Base-by-base conservation (phyloP, 2,329 filamentous ascomycete genomes). In the Nemania diffusa region DNA sequence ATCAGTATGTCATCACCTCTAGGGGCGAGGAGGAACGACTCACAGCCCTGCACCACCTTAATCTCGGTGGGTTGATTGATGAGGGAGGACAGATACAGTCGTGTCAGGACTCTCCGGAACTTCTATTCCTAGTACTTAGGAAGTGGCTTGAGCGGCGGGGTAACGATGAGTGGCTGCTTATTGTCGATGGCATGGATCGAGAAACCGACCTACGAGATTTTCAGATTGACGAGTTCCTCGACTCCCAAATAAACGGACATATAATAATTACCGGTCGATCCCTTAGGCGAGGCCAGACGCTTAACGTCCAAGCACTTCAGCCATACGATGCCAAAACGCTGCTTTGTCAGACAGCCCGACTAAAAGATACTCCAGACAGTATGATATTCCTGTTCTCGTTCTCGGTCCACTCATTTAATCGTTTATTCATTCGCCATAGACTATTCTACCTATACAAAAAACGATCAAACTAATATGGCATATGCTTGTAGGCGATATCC, bases 81-180 rank as follows among this genome's bases (percentile, higher is more conserved):
- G 50, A 53, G 29, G 50, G 34, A 7, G 50, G 50, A 1, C 50
- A 15, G 9, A n/a, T 34, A 8, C 50, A 53, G 24, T 53, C 50
- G 7, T 53, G 50, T 15, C 50, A 34, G 13, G 50, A 53, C 50
- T 20, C 5, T 3, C 17, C 50, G n/a, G 50, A 53, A 11, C 50
- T 53, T 53, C 22, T 53, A 22, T 53, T 20, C 20, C 29, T 53
- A 6, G 27, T 34, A 17, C 20, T 20, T 34, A 27, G 29, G 27
- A 53, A 53, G n/a, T 53, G 26, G 50, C 50, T 53, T 53, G 50
- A 53, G 50, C 9, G 50, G 9, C 50, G 5, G 7, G 27, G 27
- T 1, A 34, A 32, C 11, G 27, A 53, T 53, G 2, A 17, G 27
- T 53, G 50, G 50, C 50, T 53, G 6, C 24, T 53, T 9, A 34